Percentiles rank a stretch among this genome's conserved stretches.
Evolutionary conservation across 2,329 filamentous ascomycete genomes (phyloP).

Genomic region (Gremmenia infestans): DNA sequence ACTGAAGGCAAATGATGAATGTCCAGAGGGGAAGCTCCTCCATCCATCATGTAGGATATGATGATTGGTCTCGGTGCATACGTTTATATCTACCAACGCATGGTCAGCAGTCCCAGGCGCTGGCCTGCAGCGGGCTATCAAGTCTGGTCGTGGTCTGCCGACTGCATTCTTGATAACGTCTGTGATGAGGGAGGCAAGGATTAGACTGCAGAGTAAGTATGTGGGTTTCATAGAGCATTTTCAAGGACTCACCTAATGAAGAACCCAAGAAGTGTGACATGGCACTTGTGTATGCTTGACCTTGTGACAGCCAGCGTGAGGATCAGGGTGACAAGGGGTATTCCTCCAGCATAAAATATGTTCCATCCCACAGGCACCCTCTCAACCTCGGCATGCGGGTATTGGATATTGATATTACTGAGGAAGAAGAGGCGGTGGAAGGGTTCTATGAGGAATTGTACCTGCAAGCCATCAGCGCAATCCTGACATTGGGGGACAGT

Average conservation of each 20-base stretch:
- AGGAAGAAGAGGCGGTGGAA: slow-evolving; percentile 95
- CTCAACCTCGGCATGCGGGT: slow-evolving; percentile 78
- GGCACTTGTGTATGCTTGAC: slow-evolving; percentile 70
- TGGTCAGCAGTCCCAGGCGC: slow-evolving; percentile 41
- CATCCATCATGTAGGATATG: slow-evolving; percentile 76
- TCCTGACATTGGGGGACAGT: background rate
- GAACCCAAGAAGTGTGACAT: slow-evolving; percentile 80
- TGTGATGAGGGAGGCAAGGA: slow-evolving; percentile 77
- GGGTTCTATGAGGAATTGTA: slow-evolving; percentile 67
- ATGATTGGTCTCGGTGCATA: slow-evolving; percentile 67
- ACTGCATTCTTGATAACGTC: slow-evolving; percentile 82
- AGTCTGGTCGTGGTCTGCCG: slow-evolving; percentile 70
- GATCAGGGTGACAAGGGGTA: slow-evolving; percentile 65
- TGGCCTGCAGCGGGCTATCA: slow-evolving; percentile 84
- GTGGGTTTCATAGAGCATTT: background rate
- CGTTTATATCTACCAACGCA: slow-evolving; percentile 55
- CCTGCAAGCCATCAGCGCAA: slow-evolving; percentile 37
- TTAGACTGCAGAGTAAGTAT: slow-evolving; percentile 37
- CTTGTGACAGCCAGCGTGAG: slow-evolving; percentile 58
- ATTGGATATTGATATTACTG: slow-evolving; percentile 78
- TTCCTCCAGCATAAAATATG: slow-evolving; percentile 63
- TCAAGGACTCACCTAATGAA: slow-evolving; percentile 48
- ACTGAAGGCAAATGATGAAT: slow-evolving; percentile 73
- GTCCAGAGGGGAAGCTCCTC: slow-evolving; percentile 77
- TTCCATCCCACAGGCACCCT: slow-evolving; percentile 68